Conservation (phyloP, 768 basidiomycete species). For the Piloderma croceum region DNA sequence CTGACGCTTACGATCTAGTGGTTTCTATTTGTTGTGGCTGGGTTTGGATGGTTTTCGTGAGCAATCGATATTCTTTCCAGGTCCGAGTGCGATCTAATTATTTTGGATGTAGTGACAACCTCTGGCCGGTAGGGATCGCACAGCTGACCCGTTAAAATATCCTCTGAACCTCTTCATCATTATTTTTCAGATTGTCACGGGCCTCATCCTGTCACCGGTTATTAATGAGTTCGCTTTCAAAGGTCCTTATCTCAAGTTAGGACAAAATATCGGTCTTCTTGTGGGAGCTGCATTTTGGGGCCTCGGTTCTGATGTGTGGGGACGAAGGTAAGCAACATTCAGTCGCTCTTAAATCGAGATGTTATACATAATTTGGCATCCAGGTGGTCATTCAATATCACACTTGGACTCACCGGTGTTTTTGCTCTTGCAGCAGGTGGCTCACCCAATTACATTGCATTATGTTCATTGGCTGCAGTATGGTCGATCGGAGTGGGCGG, state of each 20-base stretch:
- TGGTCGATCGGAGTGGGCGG: slow-evolving; percentile 71
- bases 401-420: slow-evolving; percentile 58
- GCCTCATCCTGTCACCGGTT: slow-evolving; percentile 59
- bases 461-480: slow-evolving; percentile 48
- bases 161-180: not conserved
- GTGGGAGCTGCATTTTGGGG: slow-evolving; percentile 70
- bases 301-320: slow-evolving; percentile 65
- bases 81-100: not conserved
- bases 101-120: slow-evolving; percentile 46
- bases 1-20: slow-evolving; percentile 34
- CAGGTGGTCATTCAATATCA: slow-evolving; percentile 66
- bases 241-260: slow-evolving; percentile 60
- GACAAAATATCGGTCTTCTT: slow-evolving; percentile 66
- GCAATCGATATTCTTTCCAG: slow-evolving; percentile 19
- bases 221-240: slow-evolving; percentile 58
- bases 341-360: slow-evolving; percentile 1
- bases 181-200: slow-evolving; percentile 48
- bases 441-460: slow-evolving; percentile 44
- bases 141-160: not conserved
- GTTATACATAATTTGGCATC: not conserved
- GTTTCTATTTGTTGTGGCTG: slow-evolving; percentile 58
- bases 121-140: slow-evolving; percentile 58
- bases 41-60: slow-evolving; percentile 74
- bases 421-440: slow-evolving; percentile 63
- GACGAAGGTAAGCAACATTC: slow-evolving; percentile 41